phyloP scores from a whole-genome alignment of 2,329 filamentous ascomycete species.

The Keithomyces neogunnii region DNA sequence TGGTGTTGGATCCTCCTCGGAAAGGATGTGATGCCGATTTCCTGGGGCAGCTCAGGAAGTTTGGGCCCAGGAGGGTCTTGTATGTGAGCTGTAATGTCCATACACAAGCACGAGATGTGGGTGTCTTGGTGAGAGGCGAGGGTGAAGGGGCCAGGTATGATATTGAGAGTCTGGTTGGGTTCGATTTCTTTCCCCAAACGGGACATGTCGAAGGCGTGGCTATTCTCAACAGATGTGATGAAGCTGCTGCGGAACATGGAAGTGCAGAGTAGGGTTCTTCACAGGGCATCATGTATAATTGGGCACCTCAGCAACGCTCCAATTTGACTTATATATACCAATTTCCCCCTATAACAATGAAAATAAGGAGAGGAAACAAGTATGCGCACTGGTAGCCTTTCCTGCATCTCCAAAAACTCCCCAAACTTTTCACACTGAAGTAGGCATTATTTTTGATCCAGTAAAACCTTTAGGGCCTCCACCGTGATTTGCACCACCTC shows the following conservation, averaged over 20 bases:
- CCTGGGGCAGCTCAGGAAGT: slow-evolving; percentile 68
- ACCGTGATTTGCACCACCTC: slow-evolving; percentile 65
- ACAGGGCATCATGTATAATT: background rate
- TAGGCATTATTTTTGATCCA: slow-evolving; percentile 27
- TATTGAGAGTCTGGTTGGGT: slow-evolving; percentile 84
- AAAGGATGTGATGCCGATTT: slow-evolving; percentile 91
- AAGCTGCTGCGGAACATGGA: slow-evolving; percentile 8
- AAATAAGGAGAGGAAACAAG: background rate
- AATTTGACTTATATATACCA: background rate
- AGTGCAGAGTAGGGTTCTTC: background rate
- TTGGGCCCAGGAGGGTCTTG: slow-evolving; percentile 69
- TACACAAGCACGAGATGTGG: slow-evolving; percentile 90
- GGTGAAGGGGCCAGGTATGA: slow-evolving; percentile 52
- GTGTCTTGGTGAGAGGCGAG: slow-evolving; percentile 68
- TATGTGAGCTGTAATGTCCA: slow-evolving; percentile 99
- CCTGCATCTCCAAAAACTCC: background rate
- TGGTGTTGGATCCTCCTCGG: slow-evolving; percentile 93
- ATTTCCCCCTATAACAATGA: background rate
- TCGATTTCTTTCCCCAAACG: slow-evolving; percentile 95
- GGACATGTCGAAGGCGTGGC: slow-evolving; percentile 62
- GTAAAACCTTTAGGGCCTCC: slow-evolving; percentile 61
- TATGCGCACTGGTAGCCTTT: background rate
- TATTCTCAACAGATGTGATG: slow-evolving; percentile 50
- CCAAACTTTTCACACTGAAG: no score
- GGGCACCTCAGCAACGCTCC: background rate